Conservation (phyloP, 2,329 filamentous ascomycete species). For the Stagonosporopsis vannaccii region DNA sequence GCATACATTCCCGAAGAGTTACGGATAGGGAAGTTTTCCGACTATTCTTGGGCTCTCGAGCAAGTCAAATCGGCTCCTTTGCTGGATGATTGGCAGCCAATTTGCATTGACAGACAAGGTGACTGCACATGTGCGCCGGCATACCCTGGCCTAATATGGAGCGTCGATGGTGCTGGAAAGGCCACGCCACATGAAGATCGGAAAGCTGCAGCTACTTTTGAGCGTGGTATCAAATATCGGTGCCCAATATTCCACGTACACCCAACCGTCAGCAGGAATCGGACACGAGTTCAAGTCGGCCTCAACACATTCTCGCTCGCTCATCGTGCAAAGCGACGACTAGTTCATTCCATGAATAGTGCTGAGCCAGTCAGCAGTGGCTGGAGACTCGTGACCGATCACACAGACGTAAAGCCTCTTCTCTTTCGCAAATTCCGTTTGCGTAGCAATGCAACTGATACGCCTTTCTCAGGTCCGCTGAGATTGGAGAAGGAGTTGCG, state of each 20-base stretch:
- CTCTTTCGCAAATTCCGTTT: slow-evolving; percentile 53
- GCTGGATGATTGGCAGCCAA: slow-evolving; percentile 32
- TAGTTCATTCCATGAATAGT: slow-evolving; percentile 23
- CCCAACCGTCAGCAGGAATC: slow-evolving; percentile 26
- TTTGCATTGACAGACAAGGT: background rate
- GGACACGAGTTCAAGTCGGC: slow-evolving; percentile 50
- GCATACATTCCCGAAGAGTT: slow-evolving; percentile 19
- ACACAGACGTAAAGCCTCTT: slow-evolving; percentile 44
- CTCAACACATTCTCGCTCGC: slow-evolving; percentile 53
- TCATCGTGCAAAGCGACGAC: slow-evolving; percentile 52
- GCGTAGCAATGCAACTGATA: slow-evolving; percentile 50
- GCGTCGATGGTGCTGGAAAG: slow-evolving; percentile 23
- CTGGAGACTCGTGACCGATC: slow-evolving; percentile 60
- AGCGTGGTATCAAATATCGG: slow-evolving; percentile 58
- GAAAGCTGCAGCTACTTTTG: slow-evolving; percentile 58
- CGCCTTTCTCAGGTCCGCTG: slow-evolving; percentile 44
- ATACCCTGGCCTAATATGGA: slow-evolving; percentile 38
- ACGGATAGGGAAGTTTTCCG: slow-evolving; percentile 6
- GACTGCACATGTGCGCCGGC: slow-evolving; percentile 38
- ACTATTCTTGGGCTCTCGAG: slow-evolving; percentile 35
- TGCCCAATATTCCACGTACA: slow-evolving; percentile 42
- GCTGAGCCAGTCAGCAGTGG: slow-evolving; percentile 31
- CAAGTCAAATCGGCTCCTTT: slow-evolving; percentile 23
- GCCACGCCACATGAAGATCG: slow-evolving; percentile 47
- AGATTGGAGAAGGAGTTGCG: slow-evolving; percentile 49